Percentiles rank a stretch among this genome's conserved stretches.
These are phyloP conservation scores for Scutellaria barbata DNA, from an alignment of 257 asterid species.

Conservation along the genomic window DNA sequence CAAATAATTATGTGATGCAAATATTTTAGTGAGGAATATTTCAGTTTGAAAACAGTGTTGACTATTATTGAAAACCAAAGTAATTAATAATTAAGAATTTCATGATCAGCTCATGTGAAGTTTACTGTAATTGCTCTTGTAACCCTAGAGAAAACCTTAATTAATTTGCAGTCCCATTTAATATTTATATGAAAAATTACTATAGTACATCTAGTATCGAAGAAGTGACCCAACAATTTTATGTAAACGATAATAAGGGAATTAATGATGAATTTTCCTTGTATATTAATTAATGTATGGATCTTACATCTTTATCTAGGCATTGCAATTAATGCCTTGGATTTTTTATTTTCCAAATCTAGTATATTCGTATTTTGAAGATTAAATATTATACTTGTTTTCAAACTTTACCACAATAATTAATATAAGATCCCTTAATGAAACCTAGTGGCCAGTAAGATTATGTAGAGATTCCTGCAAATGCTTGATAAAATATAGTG, in stretches of 20 bases:
- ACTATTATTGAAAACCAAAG: slow-evolving; percentile 20
- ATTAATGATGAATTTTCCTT: not conserved
- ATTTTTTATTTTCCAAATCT: too few relatives aligned
- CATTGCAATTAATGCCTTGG: slow-evolving; percentile 24
- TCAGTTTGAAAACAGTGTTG: slow-evolving; percentile 29
- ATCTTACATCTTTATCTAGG: slow-evolving; percentile 20
- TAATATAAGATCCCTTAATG: too few relatives aligned
- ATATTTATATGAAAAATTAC: too few relatives aligned
- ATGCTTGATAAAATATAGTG: too few relatives aligned
- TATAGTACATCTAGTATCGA: not conserved
- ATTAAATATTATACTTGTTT: too few relatives aligned
- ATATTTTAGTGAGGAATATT: slow-evolving; percentile 11
- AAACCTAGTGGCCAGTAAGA: too few relatives aligned
- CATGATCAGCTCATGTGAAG: slow-evolving; percentile 38
- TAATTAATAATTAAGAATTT: slow-evolving; percentile 21
- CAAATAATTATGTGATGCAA: not conserved
- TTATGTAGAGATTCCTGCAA: too few relatives aligned
- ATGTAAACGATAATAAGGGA: not conserved
- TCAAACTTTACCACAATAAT: too few relatives aligned
- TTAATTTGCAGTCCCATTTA: slow-evolving; percentile 10
- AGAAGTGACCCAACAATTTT: slow-evolving; percentile 24
- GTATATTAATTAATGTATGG: not conserved
- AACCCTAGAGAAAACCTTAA: slow-evolving; percentile 34
- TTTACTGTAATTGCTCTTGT: slow-evolving; percentile 17
- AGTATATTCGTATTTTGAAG: too few relatives aligned